Evolutionary conservation across 345 rosid species (phyloP).

Genomic region (Anastatica hierochuntica): DNA sequence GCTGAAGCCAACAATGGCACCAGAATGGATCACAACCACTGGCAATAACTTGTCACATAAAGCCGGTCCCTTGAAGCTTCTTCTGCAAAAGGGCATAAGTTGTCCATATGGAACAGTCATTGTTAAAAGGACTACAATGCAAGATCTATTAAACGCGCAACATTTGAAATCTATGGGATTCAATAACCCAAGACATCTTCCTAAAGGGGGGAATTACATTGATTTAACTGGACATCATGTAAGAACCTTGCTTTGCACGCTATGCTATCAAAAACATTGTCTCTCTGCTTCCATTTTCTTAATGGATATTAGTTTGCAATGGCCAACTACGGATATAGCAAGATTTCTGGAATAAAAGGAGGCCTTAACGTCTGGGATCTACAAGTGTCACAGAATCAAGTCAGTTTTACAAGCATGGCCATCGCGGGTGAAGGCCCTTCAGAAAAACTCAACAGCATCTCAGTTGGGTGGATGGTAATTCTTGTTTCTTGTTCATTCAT

Average conservation of each 20-base stretch:
- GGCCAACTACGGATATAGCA: neutral
- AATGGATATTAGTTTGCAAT: slow-evolving; percentile 14
- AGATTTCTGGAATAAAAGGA: slow-evolving; percentile 6
- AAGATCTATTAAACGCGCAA: slow-evolving; percentile 6
- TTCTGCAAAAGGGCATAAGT: neutral
- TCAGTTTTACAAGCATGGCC: slow-evolving; percentile 14
- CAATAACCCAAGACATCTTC: neutral
- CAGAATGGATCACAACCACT: slow-evolving; percentile 12
- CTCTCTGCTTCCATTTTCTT: neutral
- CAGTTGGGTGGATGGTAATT: slow-evolving; percentile 26
- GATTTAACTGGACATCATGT: slow-evolving; percentile 20
- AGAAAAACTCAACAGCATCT: slow-evolving; percentile 8
- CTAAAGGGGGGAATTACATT: neutral
- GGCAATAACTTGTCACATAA: neutral
- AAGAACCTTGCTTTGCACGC: neutral
- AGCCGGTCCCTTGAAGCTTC: neutral
- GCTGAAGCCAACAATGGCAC: slow-evolving; percentile 7
- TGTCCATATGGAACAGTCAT: slow-evolving; percentile 19
- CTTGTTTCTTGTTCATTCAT: too few relatives aligned
- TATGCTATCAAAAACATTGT: neutral
- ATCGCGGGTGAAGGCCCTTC: neutral
- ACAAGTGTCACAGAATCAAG: slow-evolving; percentile 9
- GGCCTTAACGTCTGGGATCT: slow-evolving; percentile 18
- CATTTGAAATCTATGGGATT: slow-evolving; percentile 11
- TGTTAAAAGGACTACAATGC: slow-evolving; percentile 17